Base-by-base conservation (phyloP, 2,329 filamentous ascomycete genomes). In the Xylaria sp. region DNA sequence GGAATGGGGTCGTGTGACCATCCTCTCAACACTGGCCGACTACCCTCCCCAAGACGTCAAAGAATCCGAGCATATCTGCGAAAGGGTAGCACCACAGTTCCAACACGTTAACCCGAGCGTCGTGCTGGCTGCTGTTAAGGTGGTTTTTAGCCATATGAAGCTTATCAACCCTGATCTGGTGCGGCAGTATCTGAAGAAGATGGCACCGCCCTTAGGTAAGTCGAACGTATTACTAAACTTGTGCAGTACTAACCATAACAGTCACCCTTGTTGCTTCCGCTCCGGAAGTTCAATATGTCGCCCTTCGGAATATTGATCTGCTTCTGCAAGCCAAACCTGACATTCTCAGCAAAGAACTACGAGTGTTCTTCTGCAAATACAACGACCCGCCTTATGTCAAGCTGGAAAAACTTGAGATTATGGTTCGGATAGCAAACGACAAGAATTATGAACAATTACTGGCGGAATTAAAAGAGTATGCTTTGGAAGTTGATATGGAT, bases 341-440 rank as follows among this genome's bases (percentile, higher is more conserved):
- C 74, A 98, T 99, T 65, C 87, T 99, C 10, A 97, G 93, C 86
- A 98, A 98, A 81, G 96, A 99, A 81, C 90, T 99, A 77, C 90
- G 96, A 54, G 96, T 99, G 9, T 99, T 99, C 84, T 99, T 99
- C 84, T 99, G 96, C 91, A 99, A 99, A 83, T 99, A 99, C 84
- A 98, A 98, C 79, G 96, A 99, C 76, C 95, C 96, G 1, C 94
- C 94, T 25, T 99, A 99, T 80, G 91, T 99, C 76, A 99, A 99
- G 82, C 90, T 99, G 69, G 92, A 97, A 79, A 99, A 99, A 80
- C 88, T 99, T 59, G 96, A 99, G 80, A 98, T 98, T 72, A 98
- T 99, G 96, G 95, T 99, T 57, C 91, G 96, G 81, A 98, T 99
- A 90, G 94, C 95, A 70, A 98, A 98, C 82, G 94, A 98, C 75